Evolutionary conservation across 192 early-diverging fungal species (phyloP), one percentile per base, ranked within the genome.

Genomic region (Gigaspora rosea): DNA sequence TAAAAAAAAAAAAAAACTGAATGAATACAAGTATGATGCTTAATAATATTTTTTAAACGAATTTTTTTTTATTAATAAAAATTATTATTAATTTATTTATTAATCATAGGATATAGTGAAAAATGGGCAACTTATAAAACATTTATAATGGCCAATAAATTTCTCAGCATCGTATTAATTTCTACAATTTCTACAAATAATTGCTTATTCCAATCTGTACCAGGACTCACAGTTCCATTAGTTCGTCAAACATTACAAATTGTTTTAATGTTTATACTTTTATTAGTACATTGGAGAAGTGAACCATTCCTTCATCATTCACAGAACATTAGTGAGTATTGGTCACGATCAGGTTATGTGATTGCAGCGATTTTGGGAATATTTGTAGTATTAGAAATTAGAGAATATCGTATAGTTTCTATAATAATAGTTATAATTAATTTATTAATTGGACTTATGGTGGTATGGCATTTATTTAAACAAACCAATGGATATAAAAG

Each of bases 121-220:
- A 78, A 80, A 57, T 83, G 85, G 70, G 85, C 87, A 13, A 82
- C 79, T 4, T 86, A 90, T 49, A 85, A 88, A 18, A 81, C 88
- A n/a, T 85, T 88, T 15, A 59, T 85, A 62, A 86, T 91, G 85
- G 77, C 84, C 57, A 84, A 82, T 77, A 90, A 90, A 81, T 80
- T 91, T 16, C 22, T 84, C 22, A 82, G 79, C 6, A 82, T 90
- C 9, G 36, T 87, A 2, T 76, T 84, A 22, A 79, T 85, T 0
- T 83, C 84, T 0, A 54, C 88, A 41, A 76, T 90, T 56, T 75
- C 83, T 16, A 91, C 90, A 80, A 89, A 91, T 71, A 91, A 89
- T 75, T 91, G 90, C 77, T 83, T 89, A 80, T 82, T 85, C 20
- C 83, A 85, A 3, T 57, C 67, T 4, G 79, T 71, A 12, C 41